phyloP scores from a whole-genome alignment of 306 rosid genomes.

The Styphnolobium japonicum region DNA sequence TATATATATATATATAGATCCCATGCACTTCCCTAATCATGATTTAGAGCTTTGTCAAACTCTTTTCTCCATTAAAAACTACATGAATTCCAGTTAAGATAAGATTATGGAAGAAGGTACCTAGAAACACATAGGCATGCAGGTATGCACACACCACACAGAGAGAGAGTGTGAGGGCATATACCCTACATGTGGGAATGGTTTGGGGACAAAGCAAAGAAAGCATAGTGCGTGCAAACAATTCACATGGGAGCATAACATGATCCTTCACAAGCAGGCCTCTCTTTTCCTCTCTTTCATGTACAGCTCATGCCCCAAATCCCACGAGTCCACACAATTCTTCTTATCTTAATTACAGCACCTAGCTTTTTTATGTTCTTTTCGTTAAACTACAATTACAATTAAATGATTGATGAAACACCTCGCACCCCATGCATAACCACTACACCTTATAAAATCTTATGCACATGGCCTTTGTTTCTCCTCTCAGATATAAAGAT shows the following conservation, averaged over 20 bases:
- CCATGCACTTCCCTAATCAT: conserved; percentile 29
- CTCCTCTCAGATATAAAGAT: conserved; percentile 10
- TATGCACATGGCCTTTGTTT: conserved; percentile 38
- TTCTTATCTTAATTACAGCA: conserved; percentile 21
- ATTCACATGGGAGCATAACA: conserved; percentile 74
- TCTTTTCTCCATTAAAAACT: conserved; percentile 16
- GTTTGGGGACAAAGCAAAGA: conserved; percentile 75
- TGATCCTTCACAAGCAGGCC: conserved; percentile 37
- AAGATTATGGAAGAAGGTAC: conserved; percentile 43
- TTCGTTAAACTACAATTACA: neutral
- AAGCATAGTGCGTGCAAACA: conserved; percentile 67
- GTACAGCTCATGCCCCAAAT: conserved; percentile 41
- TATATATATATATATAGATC: neutral
- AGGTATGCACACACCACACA: neutral
- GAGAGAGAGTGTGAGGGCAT: conserved; percentile 22
- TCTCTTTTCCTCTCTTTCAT: conserved; percentile 32
- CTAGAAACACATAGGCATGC: conserved; percentile 27
- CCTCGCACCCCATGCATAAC: conserved; percentile 31
- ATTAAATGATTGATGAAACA: conserved; percentile 17
- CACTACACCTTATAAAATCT: conserved; percentile 18
- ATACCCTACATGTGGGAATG: conserved; percentile 88
- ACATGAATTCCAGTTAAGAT: conserved; percentile 25
- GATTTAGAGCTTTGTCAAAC: conserved; percentile 43
- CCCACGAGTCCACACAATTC: conserved; percentile 20
- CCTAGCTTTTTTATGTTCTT: neutral